Conservation (phyloP, 257 asterid genomes). For the Lithospermum erythrorhizon region DNA sequence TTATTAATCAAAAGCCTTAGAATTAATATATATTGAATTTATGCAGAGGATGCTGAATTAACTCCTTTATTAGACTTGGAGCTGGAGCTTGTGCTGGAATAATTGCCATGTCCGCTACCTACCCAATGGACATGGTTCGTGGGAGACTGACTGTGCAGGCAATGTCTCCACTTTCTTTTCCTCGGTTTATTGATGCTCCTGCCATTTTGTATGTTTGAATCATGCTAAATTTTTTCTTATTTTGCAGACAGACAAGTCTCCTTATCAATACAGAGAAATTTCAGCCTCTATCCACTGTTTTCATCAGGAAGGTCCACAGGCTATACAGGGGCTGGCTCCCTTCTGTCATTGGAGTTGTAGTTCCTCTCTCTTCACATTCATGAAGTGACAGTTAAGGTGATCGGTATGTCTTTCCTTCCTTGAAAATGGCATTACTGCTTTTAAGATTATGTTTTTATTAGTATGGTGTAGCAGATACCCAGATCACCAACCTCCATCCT, state of each 20-base stretch:
- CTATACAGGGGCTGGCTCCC: slow-evolving; percentile 99
- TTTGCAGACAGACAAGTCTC: slow-evolving; percentile 83
- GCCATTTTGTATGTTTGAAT: slow-evolving; percentile 3
- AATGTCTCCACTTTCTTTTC: slow-evolving; percentile 3
- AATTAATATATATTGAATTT: slow-evolving; percentile 6
- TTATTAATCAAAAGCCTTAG: neutral
- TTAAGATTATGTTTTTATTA: too few species aligned
- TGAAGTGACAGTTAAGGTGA: neutral
- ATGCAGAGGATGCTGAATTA: slow-evolving; percentile 73
- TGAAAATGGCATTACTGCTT: too few species aligned
- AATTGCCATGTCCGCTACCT: slow-evolving; percentile 98
- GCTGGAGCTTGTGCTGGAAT: slow-evolving; percentile 99
- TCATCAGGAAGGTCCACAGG: slow-evolving; percentile 95
- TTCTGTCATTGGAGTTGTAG: slow-evolving; percentile 98
- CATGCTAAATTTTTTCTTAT: slow-evolving; percentile 8
- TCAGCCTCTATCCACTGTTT: slow-evolving; percentile 88
- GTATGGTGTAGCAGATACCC: neutral
- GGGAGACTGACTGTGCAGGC: slow-evolving; percentile 98
- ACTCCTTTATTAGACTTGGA: slow-evolving; percentile 82
- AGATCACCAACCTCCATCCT: neutral
- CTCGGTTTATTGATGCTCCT: neutral
- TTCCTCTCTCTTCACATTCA: slow-evolving; percentile 9
- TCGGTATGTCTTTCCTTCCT: too few species aligned
- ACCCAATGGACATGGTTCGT: slow-evolving; percentile 99
- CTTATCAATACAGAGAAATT: slow-evolving; percentile 90